phyloP scores from a whole-genome alignment of 2,329 filamentous ascomycete genomes.

The Canariomyces notabilis region DNA sequence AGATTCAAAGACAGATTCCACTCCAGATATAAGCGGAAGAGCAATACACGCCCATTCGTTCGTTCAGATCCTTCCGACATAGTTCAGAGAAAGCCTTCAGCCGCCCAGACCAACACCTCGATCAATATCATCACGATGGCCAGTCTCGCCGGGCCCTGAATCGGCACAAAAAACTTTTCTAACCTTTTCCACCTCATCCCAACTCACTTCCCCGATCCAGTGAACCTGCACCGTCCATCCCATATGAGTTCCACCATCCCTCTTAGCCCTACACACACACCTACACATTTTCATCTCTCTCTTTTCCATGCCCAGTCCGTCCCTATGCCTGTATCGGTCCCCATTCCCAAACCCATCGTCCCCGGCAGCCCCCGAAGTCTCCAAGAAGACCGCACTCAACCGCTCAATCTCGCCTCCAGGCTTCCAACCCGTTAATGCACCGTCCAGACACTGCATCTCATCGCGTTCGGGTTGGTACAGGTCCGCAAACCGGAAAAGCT shows the following conservation, averaged over 20 bases:
- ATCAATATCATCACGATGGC: too few species aligned
- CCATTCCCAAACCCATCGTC: too few species aligned
- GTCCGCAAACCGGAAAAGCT: conserved; percentile 54
- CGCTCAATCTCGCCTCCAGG: conserved; percentile 9
- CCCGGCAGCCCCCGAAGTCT: too few species aligned
- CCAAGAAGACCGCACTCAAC: conserved; percentile 11
- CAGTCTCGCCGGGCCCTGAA: too few species aligned
- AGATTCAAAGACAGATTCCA: too few species aligned
- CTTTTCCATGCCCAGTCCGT: too few species aligned
- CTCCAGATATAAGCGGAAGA: too few species aligned
- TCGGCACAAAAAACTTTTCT: background rate
- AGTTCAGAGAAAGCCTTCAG: background rate
- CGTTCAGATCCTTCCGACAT: too few species aligned
- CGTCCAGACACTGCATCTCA: conserved; percentile 4
- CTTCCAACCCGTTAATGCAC: conserved; percentile 15
- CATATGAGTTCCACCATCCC: conserved; percentile 1
- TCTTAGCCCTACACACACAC: conserved; percentile 13
- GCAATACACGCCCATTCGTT: too few species aligned
- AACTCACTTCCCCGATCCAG: conserved; percentile 4
- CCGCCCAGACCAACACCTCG: background rate
- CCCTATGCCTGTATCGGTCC: too few species aligned
- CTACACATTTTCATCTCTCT: conserved; percentile 11
- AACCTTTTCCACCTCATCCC: background rate
- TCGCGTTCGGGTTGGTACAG: conserved; percentile 10
- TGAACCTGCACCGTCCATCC: conserved; percentile 9